Evolutionary conservation across 1,284 basidiomycete species (phyloP), one percentile per base, ranked within the genome.

Genomic region (Ganoderma lingzhi): DNA sequence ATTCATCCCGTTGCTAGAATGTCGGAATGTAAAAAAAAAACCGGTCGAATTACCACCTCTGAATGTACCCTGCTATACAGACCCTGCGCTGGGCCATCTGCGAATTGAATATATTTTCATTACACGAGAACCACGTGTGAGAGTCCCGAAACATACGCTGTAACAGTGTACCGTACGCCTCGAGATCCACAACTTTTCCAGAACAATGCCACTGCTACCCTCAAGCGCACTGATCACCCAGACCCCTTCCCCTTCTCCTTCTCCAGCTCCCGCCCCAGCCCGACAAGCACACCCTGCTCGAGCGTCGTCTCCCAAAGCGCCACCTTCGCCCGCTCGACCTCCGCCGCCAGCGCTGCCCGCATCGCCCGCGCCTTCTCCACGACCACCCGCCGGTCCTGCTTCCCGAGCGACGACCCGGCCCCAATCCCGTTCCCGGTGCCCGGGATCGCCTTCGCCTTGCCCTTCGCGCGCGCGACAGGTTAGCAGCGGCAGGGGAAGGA

Each of bases 271-370:
- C 84, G 85, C 67, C 74, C 79, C 63, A 93, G 75, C 70, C 88
- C 84, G 42, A 85, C 82, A 74, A 94, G 81, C 67, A 87, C 89
- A 39, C 89, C 91, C 73, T 91, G 87, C 80, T 94, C 92, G 65
- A 94, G 85, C 56, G 89, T 90, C 62, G 86, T 86, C 80, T 93
- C 90, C 92, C 92, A 93, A 63, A 92, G 78, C 75, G 90, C 88
- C 30, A 87, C 82, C 76, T 90, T 89, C 30, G 89, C 86, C 62
- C 82, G 82, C 66, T 89, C 84, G 64, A 93, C 80, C 79, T 90
- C 88, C n/a, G 80, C 80, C 64, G 81, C 80, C 53, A 94, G 74
- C 72, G 87, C 82, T 66, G 79, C 79, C 68, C 86, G 84, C 74
- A 87, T 83, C 71, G 86, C 85, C 65, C 81, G 83, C 28, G 90